Percentiles rank a stretch among this genome's conserved stretches.
phyloP scores from a whole-genome alignment of 768 basidiomycete species.

The Melanogaster broomeanus region DNA sequence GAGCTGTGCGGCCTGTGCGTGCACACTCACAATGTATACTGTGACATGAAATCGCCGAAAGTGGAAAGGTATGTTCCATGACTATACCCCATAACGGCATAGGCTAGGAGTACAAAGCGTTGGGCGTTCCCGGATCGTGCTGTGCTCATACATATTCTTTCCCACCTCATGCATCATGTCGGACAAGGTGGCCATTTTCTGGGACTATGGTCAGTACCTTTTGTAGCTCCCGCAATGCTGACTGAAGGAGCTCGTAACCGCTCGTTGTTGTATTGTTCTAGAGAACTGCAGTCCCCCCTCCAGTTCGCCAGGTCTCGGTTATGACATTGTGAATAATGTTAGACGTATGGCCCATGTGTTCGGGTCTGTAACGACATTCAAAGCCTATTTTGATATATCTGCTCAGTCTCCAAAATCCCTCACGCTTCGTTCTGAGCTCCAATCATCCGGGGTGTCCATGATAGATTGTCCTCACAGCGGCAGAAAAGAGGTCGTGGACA shows the following conservation, averaged over 20 bases:
- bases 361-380: constrained; percentile 51
- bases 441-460: constrained; percentile 46
- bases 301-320: constrained; percentile 37
- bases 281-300: constrained; percentile 37
- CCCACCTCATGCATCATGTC: constrained; percentile 36
- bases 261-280: constrained; percentile 1
- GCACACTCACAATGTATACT: no score
- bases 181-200: constrained; percentile 45
- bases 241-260: constrained; percentile 15
- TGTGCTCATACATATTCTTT: constrained; percentile 10
- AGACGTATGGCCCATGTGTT: constrained; percentile 45
- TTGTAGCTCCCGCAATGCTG: constrained; percentile 13
- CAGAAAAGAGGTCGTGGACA: constrained; percentile 42
- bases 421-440: constrained; percentile 41
- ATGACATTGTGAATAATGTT: constrained; percentile 44
- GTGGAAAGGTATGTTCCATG: constrained; percentile 12
- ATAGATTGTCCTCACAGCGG: constrained; percentile 37
- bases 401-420: constrained; percentile 37
- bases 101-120: constrained; percentile 24
- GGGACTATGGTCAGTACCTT: constrained; percentile 35
- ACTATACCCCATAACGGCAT: constrained; percentile 10
- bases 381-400: constrained; percentile 53
- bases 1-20: no score
- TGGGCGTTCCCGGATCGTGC: constrained; percentile 4
- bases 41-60: constrained; percentile 8